These are phyloP conservation scores for Exidia glandulosa DNA, from an alignment of 768 basidiomycete genomes.

Conservation along the genomic window DNA sequence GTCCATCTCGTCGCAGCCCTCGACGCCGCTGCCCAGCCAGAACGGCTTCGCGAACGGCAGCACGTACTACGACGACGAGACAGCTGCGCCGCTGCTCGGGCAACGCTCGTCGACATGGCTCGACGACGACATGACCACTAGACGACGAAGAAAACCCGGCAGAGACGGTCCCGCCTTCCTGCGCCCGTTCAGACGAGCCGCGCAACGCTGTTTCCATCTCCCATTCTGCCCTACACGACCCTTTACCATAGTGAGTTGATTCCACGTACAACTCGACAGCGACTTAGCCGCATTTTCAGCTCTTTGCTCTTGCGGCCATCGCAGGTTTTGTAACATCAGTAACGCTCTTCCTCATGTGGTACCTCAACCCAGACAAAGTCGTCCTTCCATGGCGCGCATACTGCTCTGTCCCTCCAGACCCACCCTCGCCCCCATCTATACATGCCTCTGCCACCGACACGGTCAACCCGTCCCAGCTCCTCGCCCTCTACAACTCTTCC, in stretches of 20 bases:
- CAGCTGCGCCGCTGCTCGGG: slow-evolving; percentile 35
- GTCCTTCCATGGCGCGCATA: slow-evolving; percentile 91
- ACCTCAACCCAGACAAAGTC: slow-evolving; percentile 92
- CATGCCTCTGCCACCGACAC: slow-evolving; percentile 25
- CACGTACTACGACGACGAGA: slow-evolving; percentile 19
- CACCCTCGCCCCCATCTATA: slow-evolving; percentile 32
- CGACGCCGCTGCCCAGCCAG: slow-evolving; percentile 49
- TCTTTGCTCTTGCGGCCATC: slow-evolving; percentile 64
- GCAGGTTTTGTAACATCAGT: slow-evolving; percentile 72
- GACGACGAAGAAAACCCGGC: slow-evolving; percentile 36
- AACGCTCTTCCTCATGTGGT: slow-evolving; percentile 80
- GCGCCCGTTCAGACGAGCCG: slow-evolving; percentile 42
- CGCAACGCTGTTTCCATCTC: slow-evolving; percentile 49
- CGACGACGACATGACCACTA: slow-evolving; percentile 37
- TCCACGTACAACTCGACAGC: too few species aligned
- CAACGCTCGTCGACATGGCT: slow-evolving; percentile 35
- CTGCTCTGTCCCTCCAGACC: slow-evolving; percentile 59
- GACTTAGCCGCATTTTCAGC: too few species aligned
- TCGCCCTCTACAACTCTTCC: slow-evolving; percentile 21
- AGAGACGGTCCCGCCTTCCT: slow-evolving; percentile 30
- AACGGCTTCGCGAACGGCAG: slow-evolving; percentile 43
- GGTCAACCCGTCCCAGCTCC: slow-evolving; percentile 22
- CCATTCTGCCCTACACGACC: slow-evolving; percentile 74
- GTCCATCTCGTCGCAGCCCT: slow-evolving; percentile 47
- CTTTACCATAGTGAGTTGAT: slow-evolving; percentile 69